These are phyloP conservation scores for Chrysochromulina tobinii DNA, from an alignment of 78 protist genomes.

Conservation along the genomic window DNA sequence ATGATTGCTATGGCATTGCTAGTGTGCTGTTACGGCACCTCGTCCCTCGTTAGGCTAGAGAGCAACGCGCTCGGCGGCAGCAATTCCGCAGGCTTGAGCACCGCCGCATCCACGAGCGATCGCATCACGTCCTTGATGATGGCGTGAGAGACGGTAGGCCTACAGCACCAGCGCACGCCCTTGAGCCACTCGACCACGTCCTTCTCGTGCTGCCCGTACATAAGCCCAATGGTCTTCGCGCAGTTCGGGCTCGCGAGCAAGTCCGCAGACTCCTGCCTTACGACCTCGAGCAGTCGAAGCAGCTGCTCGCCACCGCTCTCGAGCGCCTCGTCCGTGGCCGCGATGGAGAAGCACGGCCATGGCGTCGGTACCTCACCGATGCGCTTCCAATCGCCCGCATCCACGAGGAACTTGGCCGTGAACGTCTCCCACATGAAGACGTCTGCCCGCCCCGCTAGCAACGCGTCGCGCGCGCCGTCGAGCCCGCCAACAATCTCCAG, in stretches of 20 bases:
- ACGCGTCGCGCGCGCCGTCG: not conserved
- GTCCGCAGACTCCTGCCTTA: not conserved
- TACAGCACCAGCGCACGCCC: not conserved
- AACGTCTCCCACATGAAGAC: conserved; percentile 21
- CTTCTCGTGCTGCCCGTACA: not conserved
- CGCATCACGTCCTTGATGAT: too few relatives aligned
- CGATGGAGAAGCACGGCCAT: not conserved
- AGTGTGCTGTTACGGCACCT: too few relatives aligned
- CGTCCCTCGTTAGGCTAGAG: too few relatives aligned
- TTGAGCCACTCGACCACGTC: not conserved
- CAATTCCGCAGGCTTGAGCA: too few relatives aligned
- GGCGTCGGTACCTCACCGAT: not conserved
- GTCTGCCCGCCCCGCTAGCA: not conserved
- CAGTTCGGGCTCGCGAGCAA: not conserved
- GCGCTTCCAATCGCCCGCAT: not conserved
- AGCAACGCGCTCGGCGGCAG: too few relatives aligned
- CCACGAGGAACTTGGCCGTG: not conserved
- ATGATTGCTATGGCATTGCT: too few relatives aligned
- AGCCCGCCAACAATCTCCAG: not conserved
- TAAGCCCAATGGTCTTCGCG: not conserved
- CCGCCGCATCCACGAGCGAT: too few relatives aligned
- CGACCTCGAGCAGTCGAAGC: not conserved
- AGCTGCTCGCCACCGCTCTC: not conserved
- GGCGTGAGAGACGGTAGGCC: too few relatives aligned
- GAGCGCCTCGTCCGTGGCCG: not conserved